Percentiles rank a stretch among this genome's conserved stretches.
Evolutionary conservation across 306 rosid species (phyloP).

Genomic region (Sindora glabra): DNA sequence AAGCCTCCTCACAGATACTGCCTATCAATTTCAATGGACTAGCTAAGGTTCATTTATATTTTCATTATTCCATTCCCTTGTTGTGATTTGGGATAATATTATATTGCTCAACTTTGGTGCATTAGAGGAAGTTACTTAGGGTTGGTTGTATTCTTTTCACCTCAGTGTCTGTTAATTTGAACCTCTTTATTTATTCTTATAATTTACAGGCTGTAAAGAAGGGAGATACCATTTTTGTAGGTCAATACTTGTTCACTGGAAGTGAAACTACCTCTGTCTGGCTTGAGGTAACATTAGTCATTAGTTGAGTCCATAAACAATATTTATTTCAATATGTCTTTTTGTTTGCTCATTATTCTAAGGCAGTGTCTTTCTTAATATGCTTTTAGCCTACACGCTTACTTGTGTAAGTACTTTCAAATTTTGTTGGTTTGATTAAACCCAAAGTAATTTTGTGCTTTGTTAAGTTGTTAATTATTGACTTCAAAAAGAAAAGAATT

Average conservation of each 20-base stretch:
- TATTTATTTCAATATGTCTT: not conserved
- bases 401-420: not conserved
- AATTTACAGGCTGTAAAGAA: constrained; percentile 64
- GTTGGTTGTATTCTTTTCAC: not conserved
- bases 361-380: not conserved
- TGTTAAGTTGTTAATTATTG: not conserved
- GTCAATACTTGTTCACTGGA: constrained; percentile 96
- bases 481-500: not conserved
- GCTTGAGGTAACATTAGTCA: constrained; percentile 95
- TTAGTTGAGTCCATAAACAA: not conserved
- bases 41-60: constrained; percentile 45
- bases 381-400: not conserved
- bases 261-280: constrained; percentile 99
- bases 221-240: constrained; percentile 93
- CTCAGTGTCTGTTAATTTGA: not conserved
- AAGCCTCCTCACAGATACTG: constrained; percentile 70
- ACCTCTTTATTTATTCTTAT: constrained; percentile 13
- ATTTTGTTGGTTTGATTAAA: constrained; percentile 7
- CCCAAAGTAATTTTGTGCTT: not conserved
- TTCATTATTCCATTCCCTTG: not conserved
- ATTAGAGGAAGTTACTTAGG: too few relatives aligned
- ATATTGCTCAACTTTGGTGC: too few relatives aligned
- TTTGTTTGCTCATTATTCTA: not conserved
- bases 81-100: too few relatives aligned
- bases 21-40: constrained; percentile 86